Conservation (phyloP, 257 asterid genomes). For the Ophiorrhiza pumila region DNA sequence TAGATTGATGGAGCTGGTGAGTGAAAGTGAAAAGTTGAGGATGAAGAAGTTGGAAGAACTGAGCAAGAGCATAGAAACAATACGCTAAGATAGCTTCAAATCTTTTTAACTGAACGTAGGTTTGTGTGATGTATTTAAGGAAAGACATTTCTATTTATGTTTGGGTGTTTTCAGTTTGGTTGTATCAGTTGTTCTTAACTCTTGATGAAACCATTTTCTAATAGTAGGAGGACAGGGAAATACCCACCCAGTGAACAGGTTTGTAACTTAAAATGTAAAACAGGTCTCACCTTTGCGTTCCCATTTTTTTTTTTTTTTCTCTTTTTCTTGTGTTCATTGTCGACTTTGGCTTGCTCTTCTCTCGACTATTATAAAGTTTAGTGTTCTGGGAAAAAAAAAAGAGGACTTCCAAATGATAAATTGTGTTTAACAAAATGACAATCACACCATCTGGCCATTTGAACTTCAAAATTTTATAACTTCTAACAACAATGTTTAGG, state of each 20-base stretch:
- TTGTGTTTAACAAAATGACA: too few relatives aligned
- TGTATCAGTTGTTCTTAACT: constrained; percentile 53
- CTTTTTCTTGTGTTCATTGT: constrained; percentile 6
- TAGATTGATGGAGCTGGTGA: constrained; percentile 94
- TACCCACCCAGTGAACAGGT: constrained; percentile 48
- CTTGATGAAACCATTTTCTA: constrained; percentile 46
- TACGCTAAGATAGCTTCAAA: constrained; percentile 36
- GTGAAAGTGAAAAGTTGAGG: constrained; percentile 89
- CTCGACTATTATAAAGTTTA: not conserved
- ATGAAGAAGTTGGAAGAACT: constrained; percentile 97
- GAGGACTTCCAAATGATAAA: too few relatives aligned
- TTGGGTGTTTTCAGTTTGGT: constrained; percentile 54
- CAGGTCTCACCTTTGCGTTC: constrained; percentile 54
- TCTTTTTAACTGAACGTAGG: constrained; percentile 48
- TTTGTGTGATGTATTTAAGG: constrained; percentile 72
- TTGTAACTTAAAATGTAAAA: constrained; percentile 80
- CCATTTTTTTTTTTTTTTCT: too few relatives aligned
- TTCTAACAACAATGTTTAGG: too few relatives aligned
- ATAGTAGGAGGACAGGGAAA: constrained; percentile 57
- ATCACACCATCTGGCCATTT: too few relatives aligned
- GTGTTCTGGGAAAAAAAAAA: not conserved
- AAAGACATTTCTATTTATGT: constrained; percentile 43
- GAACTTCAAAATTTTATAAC: too few relatives aligned
- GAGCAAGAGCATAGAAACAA: constrained; percentile 95
- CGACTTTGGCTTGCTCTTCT: not conserved